Percentiles rank a stretch among this genome's conserved stretches.
Evolutionary conservation across 495 filamentous ascomycete genomes (phyloP).

Genomic region (Neurospora sp.): DNA sequence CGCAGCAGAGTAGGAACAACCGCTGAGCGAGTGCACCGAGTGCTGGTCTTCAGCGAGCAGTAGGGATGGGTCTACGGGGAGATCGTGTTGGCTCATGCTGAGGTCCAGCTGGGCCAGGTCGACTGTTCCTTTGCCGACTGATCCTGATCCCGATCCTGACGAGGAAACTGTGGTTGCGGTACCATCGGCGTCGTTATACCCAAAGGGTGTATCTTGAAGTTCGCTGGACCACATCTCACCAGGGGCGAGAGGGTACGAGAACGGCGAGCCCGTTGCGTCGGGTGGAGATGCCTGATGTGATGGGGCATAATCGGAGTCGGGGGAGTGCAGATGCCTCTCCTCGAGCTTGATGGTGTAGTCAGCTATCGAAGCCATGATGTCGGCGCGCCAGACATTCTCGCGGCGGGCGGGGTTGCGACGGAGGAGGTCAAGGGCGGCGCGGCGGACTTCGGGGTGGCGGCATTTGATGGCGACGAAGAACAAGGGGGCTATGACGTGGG

Average conservation of each 20-base stretch:
- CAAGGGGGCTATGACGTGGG: constrained; percentile 38
- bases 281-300: constrained; percentile 9
- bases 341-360: constrained; percentile 22
- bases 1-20: constrained; percentile 9
- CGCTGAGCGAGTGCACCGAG: constrained; percentile 14
- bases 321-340: constrained; percentile 17
- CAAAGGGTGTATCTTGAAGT: constrained; percentile 3
- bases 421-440: constrained; percentile 31
- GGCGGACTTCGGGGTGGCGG: constrained; percentile 32
- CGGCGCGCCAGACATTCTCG: constrained; percentile 32
- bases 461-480: constrained; percentile 43
- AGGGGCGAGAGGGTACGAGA: constrained; percentile 1
- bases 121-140: background rate
- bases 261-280: background rate
- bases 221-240: constrained; percentile 8
- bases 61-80: constrained; percentile 19
- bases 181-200: background rate
- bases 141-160: background rate
- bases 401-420: constrained; percentile 20
- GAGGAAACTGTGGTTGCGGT: background rate
- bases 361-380: constrained; percentile 25
- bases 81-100: constrained; percentile 3
- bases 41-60: constrained; percentile 10
- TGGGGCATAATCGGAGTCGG: background rate
- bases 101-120: background rate